These are phyloP conservation scores for Lentinula guzmanii DNA, from an alignment of 768 basidiomycete species.

Conservation along the genomic window DNA sequence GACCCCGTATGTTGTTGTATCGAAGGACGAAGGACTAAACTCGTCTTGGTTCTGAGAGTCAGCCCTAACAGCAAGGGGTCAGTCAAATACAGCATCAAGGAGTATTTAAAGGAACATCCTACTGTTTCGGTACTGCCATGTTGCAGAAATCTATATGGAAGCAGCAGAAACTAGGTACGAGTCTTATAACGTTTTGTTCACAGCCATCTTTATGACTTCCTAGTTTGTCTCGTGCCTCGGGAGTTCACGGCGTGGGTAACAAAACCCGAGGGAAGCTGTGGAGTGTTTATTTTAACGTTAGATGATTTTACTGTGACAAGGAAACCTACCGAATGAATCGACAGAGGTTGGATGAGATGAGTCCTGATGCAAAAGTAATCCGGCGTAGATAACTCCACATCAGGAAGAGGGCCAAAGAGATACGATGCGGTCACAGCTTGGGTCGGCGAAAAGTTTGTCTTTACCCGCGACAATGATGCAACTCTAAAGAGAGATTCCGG, in stretches of 20 bases:
- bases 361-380: background rate
- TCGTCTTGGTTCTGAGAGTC: background rate
- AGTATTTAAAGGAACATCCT: slow-evolving; percentile 3
- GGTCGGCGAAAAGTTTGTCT: background rate
- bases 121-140: slow-evolving; percentile 7
- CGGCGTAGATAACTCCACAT: background rate
- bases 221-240: slow-evolving; percentile 6
- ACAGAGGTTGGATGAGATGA: background rate
- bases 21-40: background rate
- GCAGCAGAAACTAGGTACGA: slow-evolving; percentile 1
- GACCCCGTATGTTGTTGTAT: background rate
- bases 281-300: slow-evolving; percentile 6
- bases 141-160: slow-evolving; percentile 5
- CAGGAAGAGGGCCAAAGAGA: background rate
- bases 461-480: slow-evolving; percentile 3
- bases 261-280: slow-evolving; percentile 7
- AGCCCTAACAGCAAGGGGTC: background rate
- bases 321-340: slow-evolving; percentile 2
- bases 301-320: slow-evolving; percentile 7
- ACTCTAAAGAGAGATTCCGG: background rate
- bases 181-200: slow-evolving; percentile 7
- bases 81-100: background rate
- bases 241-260: slow-evolving; percentile 4
- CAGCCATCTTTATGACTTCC: slow-evolving; percentile 7
- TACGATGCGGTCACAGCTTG: background rate